Percentiles rank a stretch among this genome's conserved stretches.
Evolutionary conservation across 371 early-diverging fungal species (phyloP).

Genomic region (Mucor velutinosus): DNA sequence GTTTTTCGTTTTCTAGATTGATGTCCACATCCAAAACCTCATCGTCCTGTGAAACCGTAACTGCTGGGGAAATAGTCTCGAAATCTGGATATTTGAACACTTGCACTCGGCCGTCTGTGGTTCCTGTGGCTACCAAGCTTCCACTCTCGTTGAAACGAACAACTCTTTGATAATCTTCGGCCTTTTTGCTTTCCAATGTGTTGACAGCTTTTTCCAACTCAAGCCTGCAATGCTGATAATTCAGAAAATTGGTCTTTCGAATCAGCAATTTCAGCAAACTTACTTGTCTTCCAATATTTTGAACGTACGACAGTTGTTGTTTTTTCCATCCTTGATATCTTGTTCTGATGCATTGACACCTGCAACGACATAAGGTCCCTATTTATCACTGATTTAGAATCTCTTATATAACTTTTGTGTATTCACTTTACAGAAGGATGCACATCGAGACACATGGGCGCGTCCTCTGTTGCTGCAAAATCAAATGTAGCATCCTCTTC

Average conservation of each 20-base stretch:
- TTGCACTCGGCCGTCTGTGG: slow-evolving; percentile 66
- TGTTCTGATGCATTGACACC: slow-evolving; percentile 63
- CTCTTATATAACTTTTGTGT: not conserved
- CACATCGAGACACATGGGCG: slow-evolving; percentile 70
- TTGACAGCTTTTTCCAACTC: slow-evolving; percentile 29
- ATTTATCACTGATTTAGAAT: not conserved
- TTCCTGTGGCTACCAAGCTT: slow-evolving; percentile 61
- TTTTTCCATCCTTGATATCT: slow-evolving; percentile 56
- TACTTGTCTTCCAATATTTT: slow-evolving; percentile 44
- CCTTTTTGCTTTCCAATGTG: slow-evolving; percentile 46
- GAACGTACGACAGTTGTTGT: slow-evolving; percentile 65
- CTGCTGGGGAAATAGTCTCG: slow-evolving; percentile 9
- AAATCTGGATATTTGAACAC: slow-evolving; percentile 59
- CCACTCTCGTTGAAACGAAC: slow-evolving; percentile 60
- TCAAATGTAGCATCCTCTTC: slow-evolving; percentile 52
- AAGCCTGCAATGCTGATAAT: slow-evolving; percentile 2
- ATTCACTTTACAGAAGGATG: slow-evolving; percentile 58
- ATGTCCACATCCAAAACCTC: slow-evolving; percentile 71
- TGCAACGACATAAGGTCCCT: slow-evolving; percentile 48
- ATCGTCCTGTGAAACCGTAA: slow-evolving; percentile 27
- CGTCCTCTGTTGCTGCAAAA: slow-evolving; percentile 66
- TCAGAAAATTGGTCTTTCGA: not conserved
- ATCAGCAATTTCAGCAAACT: not conserved
- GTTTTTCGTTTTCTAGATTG: slow-evolving; percentile 50
- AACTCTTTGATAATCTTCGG: slow-evolving; percentile 55